Conservation (phyloP, 352 stramenopile genomes). For the Globisporangium sylvaticum region DNA sequence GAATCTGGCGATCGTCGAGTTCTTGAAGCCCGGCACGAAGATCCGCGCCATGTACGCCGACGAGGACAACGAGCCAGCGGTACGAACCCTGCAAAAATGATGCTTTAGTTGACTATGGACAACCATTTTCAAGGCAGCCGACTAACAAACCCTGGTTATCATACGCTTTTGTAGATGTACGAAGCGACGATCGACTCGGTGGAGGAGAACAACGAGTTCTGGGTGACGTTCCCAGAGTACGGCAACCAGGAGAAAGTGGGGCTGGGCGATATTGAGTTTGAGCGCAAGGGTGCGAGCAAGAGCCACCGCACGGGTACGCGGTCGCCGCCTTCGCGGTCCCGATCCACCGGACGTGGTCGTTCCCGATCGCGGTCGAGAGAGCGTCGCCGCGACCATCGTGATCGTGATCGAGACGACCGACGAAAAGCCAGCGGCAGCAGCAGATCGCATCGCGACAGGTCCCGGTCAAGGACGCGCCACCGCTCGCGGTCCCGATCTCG, state of each 20-base stretch:
- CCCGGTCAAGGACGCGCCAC: conserved; percentile 31
- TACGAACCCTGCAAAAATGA: conserved; percentile 19
- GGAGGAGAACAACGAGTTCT: conserved; percentile 76
- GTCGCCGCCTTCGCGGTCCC: conserved; percentile 28
- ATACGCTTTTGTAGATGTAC: conserved; percentile 80
- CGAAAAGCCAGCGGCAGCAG: neutral
- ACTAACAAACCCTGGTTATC: neutral
- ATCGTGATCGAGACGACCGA: neutral
- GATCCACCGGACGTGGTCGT: conserved; percentile 20
- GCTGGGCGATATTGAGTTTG: conserved; percentile 93
- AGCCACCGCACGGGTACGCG: conserved; percentile 8
- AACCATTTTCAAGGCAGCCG: neutral
- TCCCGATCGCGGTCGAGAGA: conserved; percentile 41
- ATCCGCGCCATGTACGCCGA: conserved; percentile 94
- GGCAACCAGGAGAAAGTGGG: conserved; percentile 93
- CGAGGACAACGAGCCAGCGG: conserved; percentile 91
- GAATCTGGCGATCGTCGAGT: conserved; percentile 68
- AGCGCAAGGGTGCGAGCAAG: conserved; percentile 19
- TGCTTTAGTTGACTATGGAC: neutral
- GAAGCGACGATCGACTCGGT: conserved; percentile 94
- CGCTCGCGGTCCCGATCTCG: conserved; percentile 42
- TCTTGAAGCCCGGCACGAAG: conserved; percentile 85
- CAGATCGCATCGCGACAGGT: conserved; percentile 33
- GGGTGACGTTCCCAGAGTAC: conserved; percentile 95
- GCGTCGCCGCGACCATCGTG: conserved; percentile 22